Evolutionary conservation across 2,329 filamentous ascomycete genomes (phyloP), one percentile per base, ranked within the genome.

Genomic region (Aphanocladium album): DNA sequence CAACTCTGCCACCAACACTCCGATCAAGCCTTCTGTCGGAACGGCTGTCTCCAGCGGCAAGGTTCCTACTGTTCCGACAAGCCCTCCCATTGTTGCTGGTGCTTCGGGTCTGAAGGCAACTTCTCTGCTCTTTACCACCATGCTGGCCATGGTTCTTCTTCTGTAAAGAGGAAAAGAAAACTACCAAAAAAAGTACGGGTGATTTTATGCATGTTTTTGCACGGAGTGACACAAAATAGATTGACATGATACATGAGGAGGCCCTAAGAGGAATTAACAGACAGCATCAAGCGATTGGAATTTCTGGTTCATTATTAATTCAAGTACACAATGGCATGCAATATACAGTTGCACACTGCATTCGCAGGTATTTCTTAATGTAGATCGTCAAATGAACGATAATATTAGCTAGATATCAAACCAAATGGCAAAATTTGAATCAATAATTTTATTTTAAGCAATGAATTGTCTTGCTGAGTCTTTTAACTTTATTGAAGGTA

Each of bases 61-160:
- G 21, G 23, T 30, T 9, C 14, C 16, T 37, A 14, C 17, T 39
- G 16, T 2, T 1, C 25, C 37, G 4, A 41, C 57, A 5, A 51
- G 17, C 25, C 16, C 21, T 23, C 35, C 41, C n/a, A 19, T 25
- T 17, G 58, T 60, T 9, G 50, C 41, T 1, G 51, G 51, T 21
- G 50, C 58, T 30, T 39, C 49, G 23, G 58, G 49, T 2, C 39
- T 50, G 19, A 60, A 55, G 43, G 33, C 41, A 41, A 54, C 50
- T 2, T 55, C 58, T 21, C 23, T 54, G 11, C 30, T 60, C n/a
- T 27, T 47, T 16, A 49, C 43, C 23, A 54, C 58, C 58, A 49
- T 60, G 58, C 51, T 60, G 58, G 58, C 43, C 58, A 60, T 60
- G 58, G 51, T 39, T 50, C 30, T 55, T 43, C 41, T 60, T 54